These are phyloP conservation scores for Fonsecaea nubica DNA, from an alignment of 2,329 filamentous ascomycete species.

Conservation along the genomic window DNA sequence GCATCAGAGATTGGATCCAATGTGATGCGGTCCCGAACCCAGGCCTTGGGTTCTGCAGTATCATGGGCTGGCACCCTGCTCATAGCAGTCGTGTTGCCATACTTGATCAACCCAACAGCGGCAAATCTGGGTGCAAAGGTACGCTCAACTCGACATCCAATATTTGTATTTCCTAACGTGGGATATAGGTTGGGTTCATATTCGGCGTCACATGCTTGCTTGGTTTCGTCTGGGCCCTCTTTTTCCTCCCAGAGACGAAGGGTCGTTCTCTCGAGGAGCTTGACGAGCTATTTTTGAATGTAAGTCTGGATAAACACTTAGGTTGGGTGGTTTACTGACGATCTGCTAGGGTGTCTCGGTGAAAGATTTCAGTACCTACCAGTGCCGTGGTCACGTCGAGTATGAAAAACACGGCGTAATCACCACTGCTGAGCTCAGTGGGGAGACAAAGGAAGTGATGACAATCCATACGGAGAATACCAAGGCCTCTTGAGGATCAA, in stretches of 20 bases:
- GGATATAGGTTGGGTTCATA: constrained; percentile 11
- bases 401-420: constrained; percentile 3
- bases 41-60: constrained; percentile 5
- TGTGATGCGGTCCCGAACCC: neutral
- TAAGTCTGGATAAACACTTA: constrained; percentile 7
- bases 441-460: constrained; percentile 1
- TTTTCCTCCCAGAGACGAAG: constrained; percentile 41
- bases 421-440: constrained; percentile 6
- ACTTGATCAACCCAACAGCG: constrained; percentile 9
- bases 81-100: constrained; percentile 4
- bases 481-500: neutral
- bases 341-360: constrained; percentile 7
- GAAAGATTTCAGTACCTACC: constrained; percentile 7
- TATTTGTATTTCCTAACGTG: neutral
- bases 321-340: neutral
- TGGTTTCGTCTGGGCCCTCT: constrained; percentile 19
- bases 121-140: constrained; percentile 18
- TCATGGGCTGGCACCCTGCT: neutral
- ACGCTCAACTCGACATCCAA: neutral
- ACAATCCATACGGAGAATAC: neutral
- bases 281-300: constrained; percentile 41
- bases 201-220: constrained; percentile 12
- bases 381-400: constrained; percentile 13
- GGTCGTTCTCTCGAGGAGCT: constrained; percentile 40
- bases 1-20: constrained; percentile 9